These are phyloP conservation scores for Wilcoxina mikolae DNA, from an alignment of 495 filamentous ascomycete genomes.

Conservation along the genomic window DNA sequence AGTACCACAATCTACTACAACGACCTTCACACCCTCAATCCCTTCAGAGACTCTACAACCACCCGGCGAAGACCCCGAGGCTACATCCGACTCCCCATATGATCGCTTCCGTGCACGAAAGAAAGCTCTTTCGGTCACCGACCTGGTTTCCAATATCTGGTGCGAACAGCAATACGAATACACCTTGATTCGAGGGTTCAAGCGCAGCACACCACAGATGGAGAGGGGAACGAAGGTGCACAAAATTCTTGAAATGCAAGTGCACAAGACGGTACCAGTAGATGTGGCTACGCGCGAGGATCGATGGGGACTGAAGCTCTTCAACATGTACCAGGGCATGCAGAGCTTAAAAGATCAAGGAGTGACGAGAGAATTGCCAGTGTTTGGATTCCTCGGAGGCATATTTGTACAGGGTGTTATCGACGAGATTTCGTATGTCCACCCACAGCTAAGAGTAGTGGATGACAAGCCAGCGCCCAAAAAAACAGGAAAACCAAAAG, in stretches of 20 bases:
- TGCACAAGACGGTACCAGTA: conserved; percentile 60
- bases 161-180: conserved; percentile 93
- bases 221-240: conserved; percentile 62
- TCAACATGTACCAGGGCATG: conserved; percentile 85
- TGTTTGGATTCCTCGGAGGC: conserved; percentile 82
- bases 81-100: conserved; percentile 42
- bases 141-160: conserved; percentile 79
- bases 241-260: conserved; percentile 66
- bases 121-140: conserved; percentile 77
- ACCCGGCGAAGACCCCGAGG: conserved; percentile 7
- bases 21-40: conserved; percentile 3
- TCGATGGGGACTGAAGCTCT: conserved; percentile 63
- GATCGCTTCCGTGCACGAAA: conserved; percentile 67
- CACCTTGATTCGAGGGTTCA: conserved; percentile 56
- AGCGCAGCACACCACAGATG: conserved; percentile 66
- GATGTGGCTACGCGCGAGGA: conserved; percentile 66
- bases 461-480: conserved; percentile 41
- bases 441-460: conserved; percentile 34
- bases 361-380: conserved; percentile 72
- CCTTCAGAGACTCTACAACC: conserved; percentile 20
- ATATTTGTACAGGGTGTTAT: conserved; percentile 78
- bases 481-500: neutral
- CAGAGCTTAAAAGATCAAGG: conserved; percentile 61
- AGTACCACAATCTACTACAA: conserved; percentile 7
- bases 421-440: conserved; percentile 66